A percentile compares a stretch with the other conserved stretches of the same genome.
These are phyloP conservation scores for Boletus rubropictus DNA, from an alignment of 768 basidiomycete species.

Conservation along the genomic window DNA sequence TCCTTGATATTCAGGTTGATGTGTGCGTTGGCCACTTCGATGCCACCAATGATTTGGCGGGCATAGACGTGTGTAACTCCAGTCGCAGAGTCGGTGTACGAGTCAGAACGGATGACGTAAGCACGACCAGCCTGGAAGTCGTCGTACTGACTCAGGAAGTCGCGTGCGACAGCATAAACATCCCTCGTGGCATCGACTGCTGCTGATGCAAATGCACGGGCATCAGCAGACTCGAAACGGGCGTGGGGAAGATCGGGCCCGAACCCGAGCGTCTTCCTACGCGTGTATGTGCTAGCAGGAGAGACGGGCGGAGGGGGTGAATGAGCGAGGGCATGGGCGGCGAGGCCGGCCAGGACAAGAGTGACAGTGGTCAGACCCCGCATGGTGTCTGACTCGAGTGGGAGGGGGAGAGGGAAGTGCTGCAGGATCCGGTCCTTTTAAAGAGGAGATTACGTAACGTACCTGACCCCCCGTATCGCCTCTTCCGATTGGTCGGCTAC, in stretches of 20 bases:
- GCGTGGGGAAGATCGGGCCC: constrained; percentile 77
- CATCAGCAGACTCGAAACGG: constrained; percentile 49
- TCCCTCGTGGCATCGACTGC: constrained; percentile 39
- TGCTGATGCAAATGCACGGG: constrained; percentile 23
- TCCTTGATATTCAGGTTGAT: constrained; percentile 90
- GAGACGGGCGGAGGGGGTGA: constrained; percentile 15
- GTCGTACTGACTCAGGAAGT: constrained; percentile 46
- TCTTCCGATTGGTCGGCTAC: constrained; percentile 17
- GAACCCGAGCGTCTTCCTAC: constrained; percentile 86
- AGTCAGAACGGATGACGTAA: constrained; percentile 70
- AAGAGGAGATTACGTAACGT: constrained; percentile 17
- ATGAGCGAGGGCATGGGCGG: constrained; percentile 50
- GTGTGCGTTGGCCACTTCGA: constrained; percentile 87
- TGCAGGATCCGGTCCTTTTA: constrained; percentile 12
- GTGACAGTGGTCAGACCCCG: constrained; percentile 62
- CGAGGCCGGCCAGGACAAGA: constrained; percentile 53
- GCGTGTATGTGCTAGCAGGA: background rate
- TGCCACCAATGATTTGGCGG: constrained; percentile 75
- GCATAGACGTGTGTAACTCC: constrained; percentile 89
- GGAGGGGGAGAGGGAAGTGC: background rate
- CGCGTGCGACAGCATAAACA: constrained; percentile 56
- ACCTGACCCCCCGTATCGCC: constrained; percentile 1
- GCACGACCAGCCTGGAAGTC: constrained; percentile 32
- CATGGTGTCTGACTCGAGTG: constrained; percentile 35
- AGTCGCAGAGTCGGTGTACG: constrained; percentile 80